A percentile compares a stretch with the other conserved stretches of the same genome.
phyloP scores from a whole-genome alignment of 2,329 filamentous ascomycete genomes.

The Colletotrichum falcatum region DNA sequence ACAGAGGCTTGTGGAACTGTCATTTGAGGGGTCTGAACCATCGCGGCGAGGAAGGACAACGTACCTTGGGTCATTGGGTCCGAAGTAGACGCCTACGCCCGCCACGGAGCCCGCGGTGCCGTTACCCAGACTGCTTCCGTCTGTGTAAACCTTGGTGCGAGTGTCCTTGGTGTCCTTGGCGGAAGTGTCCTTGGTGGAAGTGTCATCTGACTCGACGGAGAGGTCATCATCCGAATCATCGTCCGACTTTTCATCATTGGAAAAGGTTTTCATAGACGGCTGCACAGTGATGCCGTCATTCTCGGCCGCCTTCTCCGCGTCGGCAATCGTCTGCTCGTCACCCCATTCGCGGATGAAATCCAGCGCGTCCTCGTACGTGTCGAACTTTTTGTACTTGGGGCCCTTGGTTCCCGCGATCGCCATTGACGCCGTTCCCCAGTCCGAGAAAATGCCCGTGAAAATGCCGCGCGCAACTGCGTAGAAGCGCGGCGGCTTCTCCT shows the following conservation, averaged over 20 bases:
- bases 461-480: conserved; percentile 73
- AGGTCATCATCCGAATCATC: conserved; percentile 52
- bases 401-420: conserved; percentile 81
- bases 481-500: conserved; percentile 59
- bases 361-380: conserved; percentile 78
- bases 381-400: conserved; percentile 77
- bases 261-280: conserved; percentile 11
- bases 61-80: conserved; percentile 65
- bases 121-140: conserved; percentile 72
- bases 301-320: conserved; percentile 26
- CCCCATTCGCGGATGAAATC: conserved; percentile 73
- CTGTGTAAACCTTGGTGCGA: conserved; percentile 67
- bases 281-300: conserved; percentile 7
- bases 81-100: conserved; percentile 75
- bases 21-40: not conserved
- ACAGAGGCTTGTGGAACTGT: conserved; percentile 1
- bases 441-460: conserved; percentile 68
- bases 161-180: conserved; percentile 44
- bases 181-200: conserved; percentile 46
- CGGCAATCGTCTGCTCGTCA: conserved; percentile 56
- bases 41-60: conserved; percentile 36
- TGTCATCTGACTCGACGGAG: conserved; percentile 45
- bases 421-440: conserved; percentile 77
- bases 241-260: conserved; percentile 47
- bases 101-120: conserved; percentile 66